Base-by-base conservation (phyloP, 1,284 basidiomycete genomes). In the Trametes pubescens region DNA sequence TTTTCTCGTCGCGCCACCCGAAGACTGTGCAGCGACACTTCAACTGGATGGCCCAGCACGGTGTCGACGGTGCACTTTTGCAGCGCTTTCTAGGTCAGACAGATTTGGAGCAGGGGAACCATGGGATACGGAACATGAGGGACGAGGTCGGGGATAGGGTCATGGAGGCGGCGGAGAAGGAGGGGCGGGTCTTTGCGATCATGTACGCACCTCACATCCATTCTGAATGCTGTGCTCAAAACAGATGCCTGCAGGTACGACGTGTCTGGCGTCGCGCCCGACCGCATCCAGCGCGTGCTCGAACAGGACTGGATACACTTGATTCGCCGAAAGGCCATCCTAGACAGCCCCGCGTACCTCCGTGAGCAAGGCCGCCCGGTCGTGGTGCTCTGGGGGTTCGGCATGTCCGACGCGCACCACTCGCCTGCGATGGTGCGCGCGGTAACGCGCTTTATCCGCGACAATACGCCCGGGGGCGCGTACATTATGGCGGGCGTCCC, bases 21-120 rank as follows among this genome's bases (percentile, higher is more conserved):
- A 84, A 83, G 73, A 93, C 91, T 0, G 90, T 93, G 4, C 82
- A 84, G 67, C 79, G 88, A 24, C 92, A 94, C 72, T 93, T 93
- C 73, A 83, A 87, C 67, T 92, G 90, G 90, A 93, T 93, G 92
- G 91, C 91, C 8, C 77, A 84, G 65, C 88, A 92, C 66, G 86
- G 86, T 49, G 83, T 94, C 24, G 90, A 93, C 66, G 92, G 92
- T 9, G 89, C 84, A 2, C 92, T 94, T 73, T 73, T 93, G 18
- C 92, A 93, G 72, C 86, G 92, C 5, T 92, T 93, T 72, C 83
- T 83, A 0, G 82, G 84, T 0, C 83, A 91, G 69, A 86, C 84
- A 51, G 89, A 92, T 70, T 61, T 86, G 29, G 74, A 77, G 57
- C 72, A 74, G 2, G 84, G 85, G 0, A 84, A 83, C 57, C 76